Base-by-base conservation (phyloP, 495 filamentous ascomycete genomes). In the Tuber magnatum region DNA sequence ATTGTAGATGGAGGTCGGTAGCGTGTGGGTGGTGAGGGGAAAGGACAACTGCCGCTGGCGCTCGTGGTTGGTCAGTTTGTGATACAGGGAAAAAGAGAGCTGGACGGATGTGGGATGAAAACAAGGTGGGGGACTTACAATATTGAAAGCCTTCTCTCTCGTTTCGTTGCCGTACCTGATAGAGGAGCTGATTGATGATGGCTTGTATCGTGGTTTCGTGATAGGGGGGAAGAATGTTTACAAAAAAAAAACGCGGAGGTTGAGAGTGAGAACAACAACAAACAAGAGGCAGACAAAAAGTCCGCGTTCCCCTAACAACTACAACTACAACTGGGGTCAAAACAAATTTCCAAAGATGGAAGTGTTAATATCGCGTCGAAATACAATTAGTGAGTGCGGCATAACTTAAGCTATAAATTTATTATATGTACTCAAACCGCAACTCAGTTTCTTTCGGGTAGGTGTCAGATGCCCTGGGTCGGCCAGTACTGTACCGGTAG, bases 1-100 rank as follows among this genome's bases (percentile, higher is more conserved):
- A 22, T 32, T 35, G 38, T 48, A 65, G 75, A 74, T 40, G 46
- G 68, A 69, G 40, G 75, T 74, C 69, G 51, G n/a, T 46, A 9
- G 74, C 41, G 38, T 32, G 28, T 20, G 42, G 70, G n/a, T 16
- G 18, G 43, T 70, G 43, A 51, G 38, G 56, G 73, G 73, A 65
- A 65, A 12, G 14, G 56, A 20, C 5, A 20, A 28, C 28, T 35
- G 56, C 51, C 32, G n/a, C 46, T 24, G 20, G 46, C 24, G 12
- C 28, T 32, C 28, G 28, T 61, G 56, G 56, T 65, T 65, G 56
- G 56, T 65, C 56, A 65, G 32, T 65, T 65, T 65, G 56, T 65
- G 56, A 65, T 65, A 35, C 56, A 65, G 28, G 56, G 56, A 65
- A 61, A n/a, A 61, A 65, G 56, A 65, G 14, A 65, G 56, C 10